Percentiles rank a stretch among this genome's conserved stretches.
Conservation (phyloP, 352 stramenopile species). For the Pythium rhizo-oryzae region DNA sequence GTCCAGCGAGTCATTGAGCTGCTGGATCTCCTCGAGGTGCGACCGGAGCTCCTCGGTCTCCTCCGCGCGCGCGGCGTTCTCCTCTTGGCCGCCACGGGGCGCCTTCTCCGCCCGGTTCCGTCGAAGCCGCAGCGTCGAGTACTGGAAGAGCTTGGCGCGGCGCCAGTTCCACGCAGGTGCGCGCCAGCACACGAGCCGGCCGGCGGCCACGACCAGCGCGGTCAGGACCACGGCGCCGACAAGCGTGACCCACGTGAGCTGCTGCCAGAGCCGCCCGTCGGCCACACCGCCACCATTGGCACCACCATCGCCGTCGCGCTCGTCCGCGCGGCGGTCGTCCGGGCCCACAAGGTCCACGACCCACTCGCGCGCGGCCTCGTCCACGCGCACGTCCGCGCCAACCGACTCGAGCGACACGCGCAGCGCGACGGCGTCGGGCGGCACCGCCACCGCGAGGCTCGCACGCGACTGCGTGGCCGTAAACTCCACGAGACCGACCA, state of each 20-base stretch:
- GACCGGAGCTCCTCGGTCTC: slow-evolving; percentile 41
- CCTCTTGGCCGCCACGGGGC: neutral
- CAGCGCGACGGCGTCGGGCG: slow-evolving; percentile 1
- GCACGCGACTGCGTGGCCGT: neutral
- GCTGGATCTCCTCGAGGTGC: slow-evolving; percentile 56
- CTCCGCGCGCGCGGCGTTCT: slow-evolving; percentile 18
- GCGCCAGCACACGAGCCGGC: slow-evolving; percentile 16
- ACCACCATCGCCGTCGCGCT: neutral
- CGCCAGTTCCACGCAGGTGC: slow-evolving; percentile 12
- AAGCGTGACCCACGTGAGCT: slow-evolving; percentile 26
- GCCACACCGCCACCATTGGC: neutral
- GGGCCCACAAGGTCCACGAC: neutral
- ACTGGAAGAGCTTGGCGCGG: slow-evolving; percentile 45
- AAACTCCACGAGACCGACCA: slow-evolving; percentile 11
- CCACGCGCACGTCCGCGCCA: neutral
- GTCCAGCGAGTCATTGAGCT: slow-evolving; percentile 35
- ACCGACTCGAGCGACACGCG: slow-evolving; percentile 8
- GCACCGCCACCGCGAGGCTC: slow-evolving; percentile 9
- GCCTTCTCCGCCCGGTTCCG: neutral
- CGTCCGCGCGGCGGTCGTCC: neutral
- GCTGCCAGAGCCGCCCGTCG: slow-evolving; percentile 35
- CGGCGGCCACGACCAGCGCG: slow-evolving; percentile 27
- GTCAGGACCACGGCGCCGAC: slow-evolving; percentile 12
- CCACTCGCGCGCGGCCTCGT: neutral
- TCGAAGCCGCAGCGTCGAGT: slow-evolving; percentile 40